A percentile compares a stretch with the other conserved stretches of the same genome.
phyloP scores from a whole-genome alignment of 2,329 filamentous ascomycete genomes.

The Zymoseptoria brevis region DNA sequence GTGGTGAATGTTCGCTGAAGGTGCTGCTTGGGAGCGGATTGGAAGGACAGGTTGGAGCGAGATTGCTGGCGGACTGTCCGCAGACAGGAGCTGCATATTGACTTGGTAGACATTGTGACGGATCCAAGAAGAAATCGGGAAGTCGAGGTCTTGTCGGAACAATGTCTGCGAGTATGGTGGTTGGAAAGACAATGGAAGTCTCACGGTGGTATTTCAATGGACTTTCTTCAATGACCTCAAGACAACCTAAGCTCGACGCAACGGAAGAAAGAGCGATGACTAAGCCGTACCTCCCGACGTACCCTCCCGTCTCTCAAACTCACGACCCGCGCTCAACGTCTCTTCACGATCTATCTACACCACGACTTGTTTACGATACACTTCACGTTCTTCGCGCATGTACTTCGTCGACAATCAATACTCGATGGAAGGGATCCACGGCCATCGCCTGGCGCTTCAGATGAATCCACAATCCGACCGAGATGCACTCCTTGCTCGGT shows the following conservation, averaged over 20 bases:
- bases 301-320: too few species aligned
- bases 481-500: neutral
- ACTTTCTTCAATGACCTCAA: neutral
- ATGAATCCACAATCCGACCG: neutral
- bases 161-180: neutral
- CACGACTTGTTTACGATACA: too few species aligned
- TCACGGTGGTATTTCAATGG: neutral
- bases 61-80: conserved; percentile 16
- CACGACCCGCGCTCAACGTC: too few species aligned
- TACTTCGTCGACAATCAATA: too few species aligned
- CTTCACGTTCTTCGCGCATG: too few species aligned
- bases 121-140: neutral
- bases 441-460: neutral
- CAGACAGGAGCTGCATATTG: conserved; percentile 17
- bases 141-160: neutral
- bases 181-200: neutral
- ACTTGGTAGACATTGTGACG: conserved; percentile 18
- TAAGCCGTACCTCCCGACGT: neutral
- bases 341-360: too few species aligned
- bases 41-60: neutral
- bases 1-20: conserved; percentile 1
- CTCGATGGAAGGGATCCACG: neutral
- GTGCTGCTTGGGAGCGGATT: neutral
- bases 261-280: neutral
- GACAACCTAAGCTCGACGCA: neutral